phyloP scores from a whole-genome alignment of 176 grass and related monocot species.

The Aegilops longissima region DNA sequence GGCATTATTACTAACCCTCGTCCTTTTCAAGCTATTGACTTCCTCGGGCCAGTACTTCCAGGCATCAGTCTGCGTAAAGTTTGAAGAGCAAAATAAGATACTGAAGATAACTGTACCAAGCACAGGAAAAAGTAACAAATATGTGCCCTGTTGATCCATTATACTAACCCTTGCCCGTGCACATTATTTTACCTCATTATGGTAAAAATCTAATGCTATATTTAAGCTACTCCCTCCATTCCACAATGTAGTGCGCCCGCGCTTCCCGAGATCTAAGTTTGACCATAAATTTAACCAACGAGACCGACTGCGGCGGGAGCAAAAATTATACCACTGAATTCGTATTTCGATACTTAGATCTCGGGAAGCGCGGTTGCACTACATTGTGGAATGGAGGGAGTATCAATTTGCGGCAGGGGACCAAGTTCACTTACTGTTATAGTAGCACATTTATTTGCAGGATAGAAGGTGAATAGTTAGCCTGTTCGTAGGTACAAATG shows the following conservation, averaged over 20 bases:
- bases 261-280: no score
- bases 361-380: no score
- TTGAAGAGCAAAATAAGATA: conserved; percentile 37
- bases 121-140: conserved; percentile 1
- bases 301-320: no score
- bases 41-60: conserved; percentile 81
- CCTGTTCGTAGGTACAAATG: not conserved
- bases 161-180: not conserved
- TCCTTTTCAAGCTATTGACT: conserved; percentile 75
- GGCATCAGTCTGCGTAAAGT: conserved; percentile 54
- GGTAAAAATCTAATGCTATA: not conserved
- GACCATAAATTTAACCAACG: no score
- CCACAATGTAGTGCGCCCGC: no score
- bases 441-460: conserved; percentile 19
- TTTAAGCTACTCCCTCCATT: not conserved
- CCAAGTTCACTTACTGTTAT: not conserved
- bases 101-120: not conserved
- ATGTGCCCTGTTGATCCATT: not conserved
- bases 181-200: conserved; percentile 15
- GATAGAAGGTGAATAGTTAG: not conserved
- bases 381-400: no score
- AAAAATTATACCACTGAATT: no score
- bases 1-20: conserved; percentile 64
- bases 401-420: not conserved
- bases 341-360: no score